Percentiles rank a stretch among this genome's conserved stretches.
Conservation (phyloP, 768 basidiomycete species). For the Suillus discolor region DNA sequence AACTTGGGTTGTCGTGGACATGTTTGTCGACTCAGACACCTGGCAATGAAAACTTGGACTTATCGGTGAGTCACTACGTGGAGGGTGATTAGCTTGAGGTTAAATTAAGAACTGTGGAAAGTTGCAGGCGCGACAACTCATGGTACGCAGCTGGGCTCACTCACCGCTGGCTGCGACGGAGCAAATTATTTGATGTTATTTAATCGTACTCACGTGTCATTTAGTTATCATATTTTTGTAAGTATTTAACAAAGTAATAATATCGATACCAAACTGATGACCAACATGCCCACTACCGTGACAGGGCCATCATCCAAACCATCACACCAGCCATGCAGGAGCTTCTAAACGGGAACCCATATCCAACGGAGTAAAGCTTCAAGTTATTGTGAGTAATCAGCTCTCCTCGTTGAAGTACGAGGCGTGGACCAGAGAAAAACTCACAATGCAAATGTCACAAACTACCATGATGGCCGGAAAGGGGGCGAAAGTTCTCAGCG, state of each 20-base stretch:
- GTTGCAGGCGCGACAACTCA: background rate
- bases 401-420: background rate
- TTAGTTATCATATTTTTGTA: background rate
- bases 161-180: background rate
- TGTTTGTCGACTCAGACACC: background rate
- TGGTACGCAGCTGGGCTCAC: background rate
- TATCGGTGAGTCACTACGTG: background rate
- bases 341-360: background rate
- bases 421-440: constrained; percentile 1
- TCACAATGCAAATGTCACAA: background rate
- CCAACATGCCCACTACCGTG: background rate
- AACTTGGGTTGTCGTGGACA: constrained; percentile 6
- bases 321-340: background rate
- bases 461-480: background rate
- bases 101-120: background rate
- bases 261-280: background rate
- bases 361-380: constrained; percentile 1
- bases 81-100: background rate
- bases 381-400: constrained; percentile 6
- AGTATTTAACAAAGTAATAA: background rate
- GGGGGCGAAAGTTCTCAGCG: background rate
- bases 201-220: background rate
- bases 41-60: background rate
- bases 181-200: too few relatives aligned
- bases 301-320: background rate